A percentile compares a stretch with the other conserved stretches of the same genome.
Evolutionary conservation across 1,139 yeast genomes (phyloP).

Genomic region (Protomyces gravidus): DNA sequence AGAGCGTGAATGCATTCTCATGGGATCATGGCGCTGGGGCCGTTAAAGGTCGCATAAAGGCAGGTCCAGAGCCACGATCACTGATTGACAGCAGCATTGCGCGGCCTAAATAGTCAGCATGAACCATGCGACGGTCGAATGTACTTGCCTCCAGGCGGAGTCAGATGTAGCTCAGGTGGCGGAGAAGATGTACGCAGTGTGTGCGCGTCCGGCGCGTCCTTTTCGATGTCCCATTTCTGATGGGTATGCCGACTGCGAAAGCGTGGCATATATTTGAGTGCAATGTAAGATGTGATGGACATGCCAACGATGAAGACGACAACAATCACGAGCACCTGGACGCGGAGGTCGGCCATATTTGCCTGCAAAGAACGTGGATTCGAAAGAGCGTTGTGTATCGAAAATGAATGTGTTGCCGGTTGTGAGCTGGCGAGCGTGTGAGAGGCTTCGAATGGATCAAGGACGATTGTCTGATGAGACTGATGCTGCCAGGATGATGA

Average conservation of each 20-base stretch:
- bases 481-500: background rate
- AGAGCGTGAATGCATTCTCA: no score
- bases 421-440: background rate
- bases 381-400: background rate
- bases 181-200: background rate
- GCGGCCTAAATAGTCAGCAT: no score
- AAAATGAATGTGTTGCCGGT: background rate
- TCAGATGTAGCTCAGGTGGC: background rate
- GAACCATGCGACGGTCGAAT: no score
- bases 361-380: background rate
- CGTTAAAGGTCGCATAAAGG: background rate
- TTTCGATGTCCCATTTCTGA: background rate
- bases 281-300: background rate
- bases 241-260: background rate
- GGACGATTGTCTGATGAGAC: no score
- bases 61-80: constrained; percentile 1
- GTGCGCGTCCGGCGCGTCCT: background rate
- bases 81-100: background rate
- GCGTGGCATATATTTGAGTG: background rate
- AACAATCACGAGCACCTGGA: background rate
- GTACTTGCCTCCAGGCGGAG: background rate
- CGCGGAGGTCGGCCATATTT: background rate
- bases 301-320: background rate
- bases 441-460: no score
- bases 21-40: no score